Conservation (phyloP, 352 stramenopile species). For the Phytopythium mirpurense region DNA sequence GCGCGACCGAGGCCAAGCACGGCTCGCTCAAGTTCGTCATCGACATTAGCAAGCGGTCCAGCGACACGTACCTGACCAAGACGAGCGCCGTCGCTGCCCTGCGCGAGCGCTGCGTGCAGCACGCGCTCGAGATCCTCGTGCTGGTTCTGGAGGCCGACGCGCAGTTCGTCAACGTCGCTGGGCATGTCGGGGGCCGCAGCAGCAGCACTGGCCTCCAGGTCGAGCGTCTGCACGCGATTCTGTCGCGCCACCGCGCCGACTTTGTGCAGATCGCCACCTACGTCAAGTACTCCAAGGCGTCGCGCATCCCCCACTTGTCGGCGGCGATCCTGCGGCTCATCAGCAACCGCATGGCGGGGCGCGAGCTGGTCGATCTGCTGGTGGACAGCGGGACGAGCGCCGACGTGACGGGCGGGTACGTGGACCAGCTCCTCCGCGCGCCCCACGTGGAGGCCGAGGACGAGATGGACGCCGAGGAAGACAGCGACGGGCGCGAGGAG, state of each 20-base stretch:
- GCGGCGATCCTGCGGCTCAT: constrained; percentile 62
- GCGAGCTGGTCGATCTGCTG: constrained; percentile 58
- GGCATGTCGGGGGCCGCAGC: constrained; percentile 29
- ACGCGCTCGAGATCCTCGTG: constrained; percentile 73
- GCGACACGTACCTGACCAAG: constrained; percentile 46
- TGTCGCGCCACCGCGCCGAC: constrained; percentile 61
- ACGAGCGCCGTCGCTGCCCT: constrained; percentile 38
- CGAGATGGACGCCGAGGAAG: constrained; percentile 16
- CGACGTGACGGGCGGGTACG: constrained; percentile 73
- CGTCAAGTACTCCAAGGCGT: constrained; percentile 77
- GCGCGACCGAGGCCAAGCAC: constrained; percentile 60
- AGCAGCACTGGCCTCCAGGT: constrained; percentile 40
- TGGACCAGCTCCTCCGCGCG: constrained; percentile 69
- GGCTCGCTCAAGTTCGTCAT: constrained; percentile 63
- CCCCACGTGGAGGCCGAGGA: constrained; percentile 15
- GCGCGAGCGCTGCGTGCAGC: constrained; percentile 66
- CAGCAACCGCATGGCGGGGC: constrained; percentile 56
- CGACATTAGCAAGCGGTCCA: constrained; percentile 39
- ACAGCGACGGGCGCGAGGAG: constrained; percentile 5
- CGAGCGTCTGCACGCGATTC: constrained; percentile 72
- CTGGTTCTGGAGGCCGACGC: constrained; percentile 68
- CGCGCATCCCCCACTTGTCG: constrained; percentile 66
- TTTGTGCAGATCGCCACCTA: constrained; percentile 83
- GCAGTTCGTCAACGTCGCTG: constrained; percentile 50
- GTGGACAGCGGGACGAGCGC: constrained; percentile 58